Evolutionary conservation across 371 early-diverging fungal species (phyloP), one percentile per base, ranked within the genome.

Genomic region (Mucor racemosus): DNA sequence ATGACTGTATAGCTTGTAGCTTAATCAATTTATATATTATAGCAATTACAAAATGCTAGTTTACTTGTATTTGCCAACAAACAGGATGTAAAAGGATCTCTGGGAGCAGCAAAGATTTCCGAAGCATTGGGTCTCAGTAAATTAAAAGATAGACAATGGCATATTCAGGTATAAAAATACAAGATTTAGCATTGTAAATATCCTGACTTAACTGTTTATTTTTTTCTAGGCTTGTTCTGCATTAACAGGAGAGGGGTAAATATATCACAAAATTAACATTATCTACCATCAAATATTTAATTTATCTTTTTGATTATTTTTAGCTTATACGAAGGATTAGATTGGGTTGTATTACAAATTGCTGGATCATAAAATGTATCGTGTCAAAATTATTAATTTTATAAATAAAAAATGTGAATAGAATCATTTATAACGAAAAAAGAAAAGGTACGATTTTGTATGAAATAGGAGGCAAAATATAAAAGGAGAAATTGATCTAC

Each of bases 51-150:
- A 73, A 82, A 85, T 41, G 86, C 90, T 34, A 78, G 84, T 62
- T 66, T 91, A 31, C 81, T 90, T 53, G 86, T 92, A 15, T 88
- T 88, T 75, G 90, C 91, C 21, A 90, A 91, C 76, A 90, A 92
- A 58, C 90, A 91, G 68, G 92, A 92, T 67, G 82, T 88, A 9
- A 87, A 87, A 56, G 89, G 87, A 3, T 85, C 90, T 55, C 65
- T 91, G 62, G 78, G 80, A 11, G 90, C 91, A 39, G 87, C 89
- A 13, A 79, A 90, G 70, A 86, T 91, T 17, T 89, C 91, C 2
- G 89, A 91, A n/a, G 83, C 85, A 11, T 68, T 91, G 61, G 82
- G 82, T 8, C 72, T 91, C 50, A 81, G 87, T 9, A 83, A 81
- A 56, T 66, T 91, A 36, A 86, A 88, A 64, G 91, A 91, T 75